These are phyloP conservation scores for Sporisorium sorghi DNA, from an alignment of 1,284 basidiomycete species.

Conservation along the genomic window DNA sequence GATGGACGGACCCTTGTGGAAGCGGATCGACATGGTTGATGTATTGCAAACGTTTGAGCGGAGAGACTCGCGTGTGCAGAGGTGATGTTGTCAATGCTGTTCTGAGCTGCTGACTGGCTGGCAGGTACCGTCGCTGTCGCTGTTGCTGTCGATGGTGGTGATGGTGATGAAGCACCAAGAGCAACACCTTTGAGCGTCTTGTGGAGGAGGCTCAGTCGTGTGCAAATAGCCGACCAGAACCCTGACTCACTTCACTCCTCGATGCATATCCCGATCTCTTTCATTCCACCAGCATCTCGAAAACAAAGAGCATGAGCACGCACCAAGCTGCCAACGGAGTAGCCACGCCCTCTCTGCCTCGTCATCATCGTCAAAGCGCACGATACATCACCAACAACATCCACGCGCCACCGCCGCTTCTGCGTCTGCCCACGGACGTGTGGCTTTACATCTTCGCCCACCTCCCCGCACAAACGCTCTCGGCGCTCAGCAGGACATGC, in stretches of 20 bases:
- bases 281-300: neutral
- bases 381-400: neutral
- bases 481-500: constrained; percentile 18
- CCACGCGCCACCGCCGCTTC: constrained; percentile 7
- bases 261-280: neutral
- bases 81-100: no score
- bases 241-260: no score
- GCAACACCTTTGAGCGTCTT: neutral
- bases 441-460: constrained; percentile 38
- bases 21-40: constrained; percentile 38
- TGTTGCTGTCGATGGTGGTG: neutral
- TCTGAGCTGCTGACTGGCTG: neutral
- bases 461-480: constrained; percentile 10
- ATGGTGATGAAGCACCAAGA: constrained; percentile 1
- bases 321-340: neutral
- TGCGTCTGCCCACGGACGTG: constrained; percentile 32
- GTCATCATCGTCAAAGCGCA: neutral
- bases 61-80: no score
- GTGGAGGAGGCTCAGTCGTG: neutral
- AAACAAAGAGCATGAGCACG: neutral
- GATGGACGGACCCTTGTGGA: constrained; percentile 42
- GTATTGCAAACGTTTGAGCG: neutral
- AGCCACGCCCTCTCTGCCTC: neutral
- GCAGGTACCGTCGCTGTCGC: neutral
- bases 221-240: neutral